Conservation (phyloP, 441 rosid species). For the Syzygium malaccense region DNA sequence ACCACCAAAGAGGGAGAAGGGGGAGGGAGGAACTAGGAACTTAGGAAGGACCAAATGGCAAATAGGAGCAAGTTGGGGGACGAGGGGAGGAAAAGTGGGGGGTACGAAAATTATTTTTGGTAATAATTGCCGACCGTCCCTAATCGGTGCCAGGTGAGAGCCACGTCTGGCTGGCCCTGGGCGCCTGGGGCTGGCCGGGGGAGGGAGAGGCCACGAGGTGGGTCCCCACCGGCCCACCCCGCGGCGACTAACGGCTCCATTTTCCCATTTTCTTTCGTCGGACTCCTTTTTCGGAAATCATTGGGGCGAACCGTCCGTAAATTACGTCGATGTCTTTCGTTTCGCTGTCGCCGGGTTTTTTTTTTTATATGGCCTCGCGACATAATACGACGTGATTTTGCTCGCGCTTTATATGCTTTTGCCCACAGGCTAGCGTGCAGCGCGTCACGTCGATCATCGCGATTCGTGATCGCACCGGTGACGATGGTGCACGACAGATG, state of each 20-base stretch:
- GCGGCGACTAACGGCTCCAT: background rate
- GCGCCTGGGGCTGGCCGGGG: background rate
- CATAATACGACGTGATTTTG: background rate
- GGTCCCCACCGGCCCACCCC: background rate
- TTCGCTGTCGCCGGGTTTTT: background rate
- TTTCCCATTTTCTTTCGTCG: background rate
- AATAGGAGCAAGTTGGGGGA: background rate
- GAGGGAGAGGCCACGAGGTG: background rate
- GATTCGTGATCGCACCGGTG: background rate
- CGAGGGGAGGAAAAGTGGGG: background rate
- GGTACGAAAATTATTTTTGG: background rate
- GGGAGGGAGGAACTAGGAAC: background rate
- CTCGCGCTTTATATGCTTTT: background rate
- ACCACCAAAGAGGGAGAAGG: background rate
- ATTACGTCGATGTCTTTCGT: background rate
- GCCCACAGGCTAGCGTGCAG: background rate
- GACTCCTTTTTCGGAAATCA: background rate
- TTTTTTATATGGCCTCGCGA: background rate
- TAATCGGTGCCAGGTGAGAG: background rate
- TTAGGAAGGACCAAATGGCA: background rate
- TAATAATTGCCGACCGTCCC: constrained; percentile 9
- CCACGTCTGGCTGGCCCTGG: background rate
- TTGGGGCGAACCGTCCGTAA: background rate
- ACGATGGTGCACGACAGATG: background rate
- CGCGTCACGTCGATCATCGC: accelerated